phyloP scores from a whole-genome alignment of 768 basidiomycete species.

The Russula sp. region DNA sequence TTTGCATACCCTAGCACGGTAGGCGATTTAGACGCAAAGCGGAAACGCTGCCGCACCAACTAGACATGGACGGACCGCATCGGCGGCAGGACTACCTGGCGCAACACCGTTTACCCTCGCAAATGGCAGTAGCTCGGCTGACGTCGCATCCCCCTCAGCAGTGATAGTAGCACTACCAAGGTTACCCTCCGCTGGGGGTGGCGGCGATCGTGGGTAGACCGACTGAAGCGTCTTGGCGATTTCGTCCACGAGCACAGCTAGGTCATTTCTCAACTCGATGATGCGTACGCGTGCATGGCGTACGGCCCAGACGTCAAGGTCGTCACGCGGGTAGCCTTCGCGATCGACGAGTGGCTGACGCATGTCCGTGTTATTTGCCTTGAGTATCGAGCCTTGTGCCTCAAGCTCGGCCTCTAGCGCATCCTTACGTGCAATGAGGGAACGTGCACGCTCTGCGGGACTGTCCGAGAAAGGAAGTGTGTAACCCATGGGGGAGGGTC shows the following conservation, averaged over 20 bases:
- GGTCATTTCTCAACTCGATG: constrained; percentile 78
- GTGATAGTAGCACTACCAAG: background rate
- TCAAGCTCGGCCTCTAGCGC: constrained; percentile 66
- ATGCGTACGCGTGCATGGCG: constrained; percentile 67
- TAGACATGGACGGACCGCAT: constrained; percentile 51
- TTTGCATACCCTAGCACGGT: constrained; percentile 48
- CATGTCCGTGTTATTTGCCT: constrained; percentile 56
- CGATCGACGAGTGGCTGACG: constrained; percentile 70
- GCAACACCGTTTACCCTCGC: constrained; percentile 80
- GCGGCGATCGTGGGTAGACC: constrained; percentile 47
- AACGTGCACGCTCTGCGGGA: constrained; percentile 50
- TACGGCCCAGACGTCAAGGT: constrained; percentile 80
- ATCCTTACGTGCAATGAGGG: constrained; percentile 62
- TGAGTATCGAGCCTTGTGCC: constrained; percentile 52
- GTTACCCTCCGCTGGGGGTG: constrained; percentile 19
- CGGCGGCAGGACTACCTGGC: constrained; percentile 71
- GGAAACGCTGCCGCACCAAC: background rate
- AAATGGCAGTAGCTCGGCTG: constrained; percentile 42
- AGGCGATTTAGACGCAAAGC: constrained; percentile 13
- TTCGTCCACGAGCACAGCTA: constrained; percentile 52
- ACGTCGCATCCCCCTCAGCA: background rate
- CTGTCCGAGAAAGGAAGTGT: constrained; percentile 17
- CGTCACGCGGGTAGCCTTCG: constrained; percentile 84
- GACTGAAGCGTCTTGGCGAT: constrained; percentile 62
- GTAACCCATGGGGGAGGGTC: constrained; percentile 20